Conservation (phyloP, 2,329 filamentous ascomycete species). For the Talaromyces verruculosus region DNA sequence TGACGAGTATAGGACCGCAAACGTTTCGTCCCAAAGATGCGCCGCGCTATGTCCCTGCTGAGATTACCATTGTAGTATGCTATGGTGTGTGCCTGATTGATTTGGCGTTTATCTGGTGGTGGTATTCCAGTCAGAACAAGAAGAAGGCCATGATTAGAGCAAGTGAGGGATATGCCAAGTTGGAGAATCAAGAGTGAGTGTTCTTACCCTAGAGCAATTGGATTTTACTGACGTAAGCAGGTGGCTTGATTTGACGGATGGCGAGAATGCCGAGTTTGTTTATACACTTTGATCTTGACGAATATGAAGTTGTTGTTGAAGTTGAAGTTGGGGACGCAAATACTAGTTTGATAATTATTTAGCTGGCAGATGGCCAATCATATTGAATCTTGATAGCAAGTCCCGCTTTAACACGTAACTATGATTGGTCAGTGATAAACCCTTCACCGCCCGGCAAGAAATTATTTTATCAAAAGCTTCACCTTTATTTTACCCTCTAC, state of each 20-base stretch:
- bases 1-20: slow-evolving; percentile 48
- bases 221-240: slow-evolving; percentile 24
- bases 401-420: not conserved
- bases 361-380: not conserved
- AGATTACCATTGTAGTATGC: slow-evolving; percentile 64
- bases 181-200: slow-evolving; percentile 65
- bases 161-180: slow-evolving; percentile 57
- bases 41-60: slow-evolving; percentile 62
- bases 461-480: slow-evolving; percentile 12
- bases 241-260: slow-evolving; percentile 64
- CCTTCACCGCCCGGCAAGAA: slow-evolving; percentile 14
- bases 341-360: not conserved
- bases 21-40: slow-evolving; percentile 58
- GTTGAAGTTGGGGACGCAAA: not conserved
- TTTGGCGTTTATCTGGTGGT: slow-evolving; percentile 62
- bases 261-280: slow-evolving; percentile 64
- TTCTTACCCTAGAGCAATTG: too few species aligned
- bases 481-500: not conserved
- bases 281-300: slow-evolving; percentile 53
- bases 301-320: not conserved
- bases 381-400: not conserved
- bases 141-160: slow-evolving; percentile 57
- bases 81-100: slow-evolving; percentile 55
- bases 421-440: not conserved
- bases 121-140: slow-evolving; percentile 59